Evolutionary conservation across 805 yeast species (phyloP), one percentile per base, ranked within the genome.

Genomic region (Isabelozyma gotoi): DNA sequence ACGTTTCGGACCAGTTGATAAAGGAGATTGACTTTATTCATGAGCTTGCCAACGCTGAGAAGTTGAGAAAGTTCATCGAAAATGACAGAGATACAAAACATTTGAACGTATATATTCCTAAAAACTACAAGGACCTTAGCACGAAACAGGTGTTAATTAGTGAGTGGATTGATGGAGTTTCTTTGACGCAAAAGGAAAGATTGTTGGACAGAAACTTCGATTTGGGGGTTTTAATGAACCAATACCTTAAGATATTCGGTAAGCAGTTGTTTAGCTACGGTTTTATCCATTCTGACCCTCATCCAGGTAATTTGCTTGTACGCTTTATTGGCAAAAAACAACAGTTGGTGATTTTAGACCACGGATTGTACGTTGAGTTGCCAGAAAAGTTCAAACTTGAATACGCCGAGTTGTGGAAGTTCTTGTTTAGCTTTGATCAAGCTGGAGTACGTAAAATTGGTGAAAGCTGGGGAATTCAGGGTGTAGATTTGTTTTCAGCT

Each of bases 91-190:
- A 66, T 16, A 64, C 80, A 31, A 49, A 50, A 3, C 55, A 53
- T 12, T 38, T 45, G 15, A 68, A 70, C 21, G 73, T 82, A 4
- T 74, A 82, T 54, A 69, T 86, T 12, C 95, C 94, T 2, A 52
- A 60, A 36, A 68, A 72, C 15, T 82, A 73, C 52, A 59, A 67
- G 0, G 71, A 77, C 3, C 46, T 68, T 19, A 65, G 83, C 11
- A 68, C 81, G 1, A 54, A 59, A 33, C 74, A 80, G 39, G 80
- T 86, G 2, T 59, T 86, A 36, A 74, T 81, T 10, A 74, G 82
- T 19, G 94, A 87, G 60, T 87, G 91, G 90, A 82, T 86, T 38
- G 86, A 86, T 31, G 94, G 91, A 19, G 76, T 78, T 14, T 62
- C 84, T 0, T 61, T 87, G 44, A 64, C 75, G n/a, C 68, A 74